A percentile compares a stretch with the other conserved stretches of the same genome.
phyloP scores from a whole-genome alignment of 2,329 filamentous ascomycete species.

The Chaetothyriales sp. region DNA sequence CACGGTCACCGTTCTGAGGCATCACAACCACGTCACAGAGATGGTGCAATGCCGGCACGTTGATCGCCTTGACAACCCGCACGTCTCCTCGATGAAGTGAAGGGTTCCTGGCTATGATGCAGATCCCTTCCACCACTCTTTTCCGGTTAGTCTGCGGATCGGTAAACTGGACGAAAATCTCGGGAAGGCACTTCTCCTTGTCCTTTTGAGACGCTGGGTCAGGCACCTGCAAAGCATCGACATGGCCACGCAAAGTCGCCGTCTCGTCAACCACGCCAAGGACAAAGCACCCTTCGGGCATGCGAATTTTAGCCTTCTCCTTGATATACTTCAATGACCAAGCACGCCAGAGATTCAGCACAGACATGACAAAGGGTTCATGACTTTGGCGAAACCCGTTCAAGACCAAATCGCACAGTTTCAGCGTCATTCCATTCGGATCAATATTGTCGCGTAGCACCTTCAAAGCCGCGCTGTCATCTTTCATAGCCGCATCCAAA shows the following conservation, averaged over 20 bases:
- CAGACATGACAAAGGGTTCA: slow-evolving; percentile 71
- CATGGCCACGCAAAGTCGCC: slow-evolving; percentile 57
- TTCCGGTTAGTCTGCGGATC: slow-evolving; percentile 43
- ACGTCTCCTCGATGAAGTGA: slow-evolving; percentile 89
- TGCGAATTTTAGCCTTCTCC: slow-evolving; percentile 74
- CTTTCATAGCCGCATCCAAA: slow-evolving; percentile 56
- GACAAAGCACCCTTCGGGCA: slow-evolving; percentile 74
- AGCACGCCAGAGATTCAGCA: slow-evolving; percentile 71
- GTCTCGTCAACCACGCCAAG: slow-evolving; percentile 85
- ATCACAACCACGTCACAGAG: slow-evolving; percentile 79
- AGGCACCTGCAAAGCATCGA: slow-evolving; percentile 28
- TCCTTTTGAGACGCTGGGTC: slow-evolving; percentile 24
- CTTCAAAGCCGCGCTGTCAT: slow-evolving; percentile 49
- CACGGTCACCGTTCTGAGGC: slow-evolving; percentile 66
- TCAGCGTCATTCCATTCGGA: slow-evolving; percentile 65
- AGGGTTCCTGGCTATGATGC: slow-evolving; percentile 79
- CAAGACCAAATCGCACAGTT: slow-evolving; percentile 60
- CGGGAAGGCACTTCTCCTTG: slow-evolving; percentile 48
- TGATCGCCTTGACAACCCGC: slow-evolving; percentile 70
- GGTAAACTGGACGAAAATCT: slow-evolving; percentile 80
- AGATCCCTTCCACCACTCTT: slow-evolving; percentile 59
- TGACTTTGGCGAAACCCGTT: slow-evolving; percentile 60
- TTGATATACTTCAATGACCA: slow-evolving; percentile 86
- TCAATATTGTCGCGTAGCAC: slow-evolving; percentile 67
- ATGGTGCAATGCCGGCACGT: slow-evolving; percentile 59